Evolutionary conservation across 768 basidiomycete genomes (phyloP), one percentile per base, ranked within the genome.

Genomic region (Kockovaella imperatae): DNA sequence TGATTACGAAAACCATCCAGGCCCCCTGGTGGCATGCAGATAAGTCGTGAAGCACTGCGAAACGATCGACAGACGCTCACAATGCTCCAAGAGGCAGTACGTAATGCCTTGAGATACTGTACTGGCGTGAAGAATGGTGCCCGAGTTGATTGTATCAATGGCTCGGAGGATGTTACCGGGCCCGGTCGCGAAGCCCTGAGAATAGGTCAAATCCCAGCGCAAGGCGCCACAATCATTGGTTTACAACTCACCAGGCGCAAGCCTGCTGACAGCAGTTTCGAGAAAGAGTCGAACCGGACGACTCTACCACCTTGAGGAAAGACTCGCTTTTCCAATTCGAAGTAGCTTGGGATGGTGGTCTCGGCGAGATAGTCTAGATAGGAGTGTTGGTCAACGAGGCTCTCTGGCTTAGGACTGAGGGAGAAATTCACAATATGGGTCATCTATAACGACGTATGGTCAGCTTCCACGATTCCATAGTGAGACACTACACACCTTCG

Each of bases 241-340:
- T 32, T n/a, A 10, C 15, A 25, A 42, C 59, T 53, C 28, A 54
- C 45, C 25, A 67, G 40, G 24, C 66, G 50, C 57, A 68, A 47
- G 49, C 74, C 73, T 17, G 69, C 71, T 35, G 67, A 67, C 15
- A 74, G 75, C 35, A 91, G 75, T 74, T 95, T 95, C 46, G 84
- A 87, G 45, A 93, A 76, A 63, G 85, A 87, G 66, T 95, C 90
- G 67, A 93, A 88, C 32, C 90, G 80, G 17, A 93, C 59, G 31
- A 93, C 87, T 11, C 83, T 79, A 2, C 90, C 90, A 20, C 79
- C 77, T 57, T 81, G 78, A 1, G 68, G 72, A 6, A 77, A 75
- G 54, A 79, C 77, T 44, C 80, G 77, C 11, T 74, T 75, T 69
- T 95, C 90, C 30, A 93, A 76, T 31, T 79, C 75, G 63, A 91